Conservation (phyloP, 1,284 basidiomycete species). For the Ganoderma boninense region DNA sequence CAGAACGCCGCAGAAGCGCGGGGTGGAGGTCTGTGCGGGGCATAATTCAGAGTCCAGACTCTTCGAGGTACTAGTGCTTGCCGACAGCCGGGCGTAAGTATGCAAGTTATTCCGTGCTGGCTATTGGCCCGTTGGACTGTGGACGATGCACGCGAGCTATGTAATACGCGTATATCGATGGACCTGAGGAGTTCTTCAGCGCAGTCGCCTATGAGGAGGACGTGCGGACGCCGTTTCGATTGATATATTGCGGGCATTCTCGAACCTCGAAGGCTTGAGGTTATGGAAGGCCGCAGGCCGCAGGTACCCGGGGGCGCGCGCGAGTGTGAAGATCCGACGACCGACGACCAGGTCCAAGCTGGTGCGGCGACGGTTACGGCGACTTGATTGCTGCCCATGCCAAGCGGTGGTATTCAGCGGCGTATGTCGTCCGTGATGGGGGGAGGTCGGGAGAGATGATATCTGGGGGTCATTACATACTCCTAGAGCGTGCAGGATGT, state of each 20-base stretch:
- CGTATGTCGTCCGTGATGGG: not conserved
- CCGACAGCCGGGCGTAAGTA: not conserved
- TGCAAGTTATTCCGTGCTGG: not conserved
- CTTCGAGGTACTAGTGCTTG: not conserved
- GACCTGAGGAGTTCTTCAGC: not conserved
- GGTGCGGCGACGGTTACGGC: not conserved
- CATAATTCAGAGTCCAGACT: too few species aligned
- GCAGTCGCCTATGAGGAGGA: not conserved
- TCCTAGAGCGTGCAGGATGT: too few species aligned
- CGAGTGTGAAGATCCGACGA: not conserved
- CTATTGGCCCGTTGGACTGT: not conserved
- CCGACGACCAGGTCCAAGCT: too few species aligned
- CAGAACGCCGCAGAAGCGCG: not conserved
- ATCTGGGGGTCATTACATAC: too few species aligned
- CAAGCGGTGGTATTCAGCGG: too few species aligned
- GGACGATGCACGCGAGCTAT: too few species aligned
- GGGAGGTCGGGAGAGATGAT: not conserved
- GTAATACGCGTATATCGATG: not conserved
- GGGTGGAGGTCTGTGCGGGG: too few species aligned
- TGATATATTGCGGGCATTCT: too few species aligned
- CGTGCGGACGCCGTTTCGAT: not conserved
- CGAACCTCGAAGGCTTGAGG: not conserved
- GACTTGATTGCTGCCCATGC: constrained; percentile 2
- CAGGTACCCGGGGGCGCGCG: not conserved
- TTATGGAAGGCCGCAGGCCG: not conserved